Evolutionary conservation across 2,329 filamentous ascomycete genomes (phyloP).

Genomic region (Grosmannia clavigera): DNA sequence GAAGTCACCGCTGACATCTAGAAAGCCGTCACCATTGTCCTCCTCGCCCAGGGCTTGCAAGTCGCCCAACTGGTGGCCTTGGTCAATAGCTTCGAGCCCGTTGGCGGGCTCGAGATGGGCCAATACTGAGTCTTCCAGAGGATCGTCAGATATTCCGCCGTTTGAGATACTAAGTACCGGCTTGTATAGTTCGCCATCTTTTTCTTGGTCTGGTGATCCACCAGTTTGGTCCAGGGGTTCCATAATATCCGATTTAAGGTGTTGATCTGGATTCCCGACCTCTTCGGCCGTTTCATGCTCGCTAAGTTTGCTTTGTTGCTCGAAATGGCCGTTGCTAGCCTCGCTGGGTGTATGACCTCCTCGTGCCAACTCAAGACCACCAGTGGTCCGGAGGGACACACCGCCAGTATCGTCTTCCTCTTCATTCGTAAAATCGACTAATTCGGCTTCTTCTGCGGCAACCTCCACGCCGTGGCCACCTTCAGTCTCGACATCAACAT

Average conservation of each 20-base stretch:
- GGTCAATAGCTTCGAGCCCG: slow-evolving; percentile 1
- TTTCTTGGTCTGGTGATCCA: background rate
- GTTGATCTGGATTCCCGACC: background rate
- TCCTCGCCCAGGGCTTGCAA: background rate
- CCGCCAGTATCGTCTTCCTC: slow-evolving; percentile 8
- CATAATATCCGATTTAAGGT: slow-evolving; percentile 7
- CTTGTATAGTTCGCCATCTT: slow-evolving; percentile 2
- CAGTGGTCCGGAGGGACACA: background rate
- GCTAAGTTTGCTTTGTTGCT: background rate
- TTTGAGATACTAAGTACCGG: background rate
- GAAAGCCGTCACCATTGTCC: slow-evolving; percentile 8
- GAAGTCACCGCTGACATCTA: slow-evolving; percentile 9
- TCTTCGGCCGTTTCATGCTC: background rate
- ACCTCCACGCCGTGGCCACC: background rate
- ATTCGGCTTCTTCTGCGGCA: background rate
- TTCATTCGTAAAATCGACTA: slow-evolving; percentile 7
- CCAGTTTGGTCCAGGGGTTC: slow-evolving; percentile 1
- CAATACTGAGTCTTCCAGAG: background rate
- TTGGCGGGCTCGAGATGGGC: slow-evolving; percentile 5
- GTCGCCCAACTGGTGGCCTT: background rate
- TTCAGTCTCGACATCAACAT: background rate
- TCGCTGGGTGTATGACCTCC: background rate
- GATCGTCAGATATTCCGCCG: background rate
- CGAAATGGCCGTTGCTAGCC: background rate
- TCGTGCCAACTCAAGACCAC: background rate